These are phyloP conservation scores for Taphrina communis DNA, from an alignment of 1,139 yeast genomes.

Conservation along the genomic window DNA sequence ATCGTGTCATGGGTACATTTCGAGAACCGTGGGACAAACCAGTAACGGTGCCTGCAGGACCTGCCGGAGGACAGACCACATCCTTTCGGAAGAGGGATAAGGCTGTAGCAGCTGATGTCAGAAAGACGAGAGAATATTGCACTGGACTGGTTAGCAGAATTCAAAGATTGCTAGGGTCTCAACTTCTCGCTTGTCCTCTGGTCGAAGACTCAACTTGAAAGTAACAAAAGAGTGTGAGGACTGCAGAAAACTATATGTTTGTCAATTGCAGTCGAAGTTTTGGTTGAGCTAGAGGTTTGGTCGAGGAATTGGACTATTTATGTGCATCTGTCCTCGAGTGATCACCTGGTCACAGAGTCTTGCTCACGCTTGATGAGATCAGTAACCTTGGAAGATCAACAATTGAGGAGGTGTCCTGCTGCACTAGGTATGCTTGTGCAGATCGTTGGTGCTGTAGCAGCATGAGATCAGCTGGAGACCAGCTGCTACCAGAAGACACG, in stretches of 20 bases:
- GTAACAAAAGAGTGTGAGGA: conserved; percentile 1
- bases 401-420: no score
- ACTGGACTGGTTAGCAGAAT: background rate
- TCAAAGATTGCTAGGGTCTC: background rate
- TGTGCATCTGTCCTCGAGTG: background rate
- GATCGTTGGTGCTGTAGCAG: background rate
- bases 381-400: no score
- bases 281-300: background rate
- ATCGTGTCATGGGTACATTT: background rate
- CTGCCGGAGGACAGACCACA: conserved; percentile 7
- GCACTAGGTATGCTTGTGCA: background rate
- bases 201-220: background rate
- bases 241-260: background rate
- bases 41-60: conserved; percentile 12
- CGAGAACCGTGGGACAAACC: background rate
- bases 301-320: background rate
- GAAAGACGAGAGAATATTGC: conserved; percentile 11
- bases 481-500: background rate
- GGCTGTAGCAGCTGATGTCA: conserved; percentile 4
- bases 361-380: background rate
- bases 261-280: background rate
- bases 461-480: background rate
- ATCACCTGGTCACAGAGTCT: background rate
- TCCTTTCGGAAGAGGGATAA: conserved; percentile 2
- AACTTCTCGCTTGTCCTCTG: background rate